Evolutionary conservation across 192 early-diverging fungal species (phyloP), one percentile per base, ranked within the genome.

Genomic region (Coemansia sp.): DNA sequence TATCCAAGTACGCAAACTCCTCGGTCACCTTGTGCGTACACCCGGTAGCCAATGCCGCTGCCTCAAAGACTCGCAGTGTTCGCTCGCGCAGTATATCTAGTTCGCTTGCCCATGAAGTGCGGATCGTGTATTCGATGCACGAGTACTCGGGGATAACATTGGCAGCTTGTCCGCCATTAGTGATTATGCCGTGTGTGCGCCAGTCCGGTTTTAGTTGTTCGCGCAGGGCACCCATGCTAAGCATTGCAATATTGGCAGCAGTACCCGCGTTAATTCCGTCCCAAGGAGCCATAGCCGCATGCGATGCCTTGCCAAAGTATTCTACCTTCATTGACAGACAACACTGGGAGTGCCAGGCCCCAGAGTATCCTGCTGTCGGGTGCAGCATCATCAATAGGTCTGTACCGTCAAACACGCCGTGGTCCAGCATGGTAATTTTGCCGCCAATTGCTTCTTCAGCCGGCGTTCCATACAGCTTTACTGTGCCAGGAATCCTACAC

Each of bases 311-410:
- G 27, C 93, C 93, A 82, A 88, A 88, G 74, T 90, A 94, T 69
- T 92, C 88, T 7, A 91, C 85, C 5, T 33, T 61, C 72, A 65
- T 83, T 52, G 55, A 85, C 62, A 29, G 80, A 76, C 46, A 88
- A 64, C 66, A 85, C 73, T 38, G 63, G 61, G 76, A 87, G 33
- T 69, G 88, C 60, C 87, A 78, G 52, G 80, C 43, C 67, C 89
- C 85, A 22, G 67, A 47, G 63, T 85, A 71, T 47, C 82, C 87
- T 77, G 75, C 38, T n/a, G 87, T 72, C 22, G 94, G 93, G 80
- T 96, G 94, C 42, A 90, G 73, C 93, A 96, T 96, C 82, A 96
- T 73, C 66, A 91, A 88, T 10, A 90, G 75, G 67, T 93, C 92
- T 34, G 88, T 72, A 70, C 86, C 86, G 33, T 91, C 83, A 80